Evolutionary conservation across 2,329 filamentous ascomycete species (phyloP).

Genomic region (Trichothecium roseum): DNA sequence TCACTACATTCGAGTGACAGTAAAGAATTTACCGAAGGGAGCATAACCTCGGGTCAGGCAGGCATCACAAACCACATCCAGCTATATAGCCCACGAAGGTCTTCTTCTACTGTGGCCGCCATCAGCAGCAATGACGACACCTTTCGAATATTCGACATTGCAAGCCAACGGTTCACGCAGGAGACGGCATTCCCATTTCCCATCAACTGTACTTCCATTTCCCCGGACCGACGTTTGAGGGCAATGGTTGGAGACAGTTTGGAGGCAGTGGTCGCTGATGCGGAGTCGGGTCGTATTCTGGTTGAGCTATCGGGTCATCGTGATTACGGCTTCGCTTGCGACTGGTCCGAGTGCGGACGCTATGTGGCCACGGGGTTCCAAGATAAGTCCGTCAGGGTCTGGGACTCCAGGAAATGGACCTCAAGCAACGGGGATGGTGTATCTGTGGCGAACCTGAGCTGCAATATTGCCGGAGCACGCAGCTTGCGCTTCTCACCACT

Average conservation of each 20-base stretch:
- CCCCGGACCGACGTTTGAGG: conserved; percentile 60
- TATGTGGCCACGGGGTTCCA: conserved; percentile 70
- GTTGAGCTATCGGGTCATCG: conserved; percentile 52
- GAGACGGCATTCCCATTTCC: too few species aligned
- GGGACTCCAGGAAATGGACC: conserved; percentile 64
- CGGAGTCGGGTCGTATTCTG: conserved; percentile 51
- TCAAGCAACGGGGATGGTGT: conserved; percentile 35
- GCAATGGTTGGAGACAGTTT: conserved; percentile 61
- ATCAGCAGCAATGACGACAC: conserved; percentile 54
- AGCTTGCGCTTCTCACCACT: conserved; percentile 62
- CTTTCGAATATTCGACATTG: conserved; percentile 48
- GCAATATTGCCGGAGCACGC: conserved; percentile 59
- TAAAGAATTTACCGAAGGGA: conserved; percentile 28
- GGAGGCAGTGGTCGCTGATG: conserved; percentile 57
- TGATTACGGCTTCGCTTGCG: conserved; percentile 67
- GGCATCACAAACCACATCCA: conserved; percentile 58
- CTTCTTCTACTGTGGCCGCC: conserved; percentile 41
- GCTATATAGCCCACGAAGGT: conserved; percentile 42
- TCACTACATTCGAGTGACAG: conserved; percentile 29
- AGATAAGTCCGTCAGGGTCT: conserved; percentile 62
- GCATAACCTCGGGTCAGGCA: conserved; percentile 34
- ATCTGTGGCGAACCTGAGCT: conserved; percentile 45
- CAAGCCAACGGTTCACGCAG: conserved; percentile 41
- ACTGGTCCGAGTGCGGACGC: conserved; percentile 69
- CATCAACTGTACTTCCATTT: conserved; percentile 62